Evolutionary conservation across 2,329 filamentous ascomycete species (phyloP), one percentile per base, ranked within the genome.

Genomic region (Alternaria sp.): DNA sequence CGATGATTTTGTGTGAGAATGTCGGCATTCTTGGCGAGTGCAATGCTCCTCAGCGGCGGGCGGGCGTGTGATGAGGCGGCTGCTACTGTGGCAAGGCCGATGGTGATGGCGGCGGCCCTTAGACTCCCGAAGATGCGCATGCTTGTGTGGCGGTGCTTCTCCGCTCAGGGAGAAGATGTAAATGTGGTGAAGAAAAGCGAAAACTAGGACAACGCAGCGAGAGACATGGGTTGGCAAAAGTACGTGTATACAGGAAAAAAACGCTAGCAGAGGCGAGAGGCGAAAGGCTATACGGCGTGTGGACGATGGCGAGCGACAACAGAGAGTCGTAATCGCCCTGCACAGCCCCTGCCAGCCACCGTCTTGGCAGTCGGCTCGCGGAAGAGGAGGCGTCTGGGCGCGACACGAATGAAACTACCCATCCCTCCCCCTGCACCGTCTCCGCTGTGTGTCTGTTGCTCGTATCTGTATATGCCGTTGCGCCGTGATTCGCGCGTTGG

Each of bases 1-100:
- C 90, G 88, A 74, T 92, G 87, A 44, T 90, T 90, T 14, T 89
- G 88, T 0, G 93, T 92, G 71, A 92, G 87, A 65, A 99, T 90
- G 60, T 87, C 84, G 31, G 90, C 85, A 72, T 93, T 86, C 61
- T 93, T 88, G 65, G 97, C 80, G 45, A 87, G 82, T 11, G 88
- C 88, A 49, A 97, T 81, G 72, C 90, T 88, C 67, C 84, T 86
- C 62, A 99, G 83, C 31, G 93, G 92, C 71, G 91, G 91, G 67
- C 94, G 86, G 63, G 69, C 65, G 21, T 69, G 70, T 5, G 77
- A 79, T 28, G 65, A 62, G 26, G 74, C 75, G 49, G 67, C 54
- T 45, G 65, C 61, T 57, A 72, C 39, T 29, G 69, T 58, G 52
- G 68, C 67, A 41, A 72, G 60, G 56, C 71, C 68, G 62, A 63